Percentiles rank a stretch among this genome's conserved stretches.
Conservation (phyloP, 208 protist genomes). For the Trichomonas tenax region DNA sequence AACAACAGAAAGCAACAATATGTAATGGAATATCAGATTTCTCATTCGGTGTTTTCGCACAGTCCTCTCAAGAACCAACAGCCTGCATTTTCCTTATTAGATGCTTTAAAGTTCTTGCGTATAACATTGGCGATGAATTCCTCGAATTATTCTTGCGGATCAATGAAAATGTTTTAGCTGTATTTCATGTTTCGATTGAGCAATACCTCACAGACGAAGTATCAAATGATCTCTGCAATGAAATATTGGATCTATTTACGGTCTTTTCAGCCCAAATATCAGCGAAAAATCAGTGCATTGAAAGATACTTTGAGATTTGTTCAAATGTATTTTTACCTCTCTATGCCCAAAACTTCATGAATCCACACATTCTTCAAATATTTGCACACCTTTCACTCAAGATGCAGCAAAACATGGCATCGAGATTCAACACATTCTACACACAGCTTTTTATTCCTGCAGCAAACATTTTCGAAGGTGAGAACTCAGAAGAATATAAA, state of each 20-base stretch:
- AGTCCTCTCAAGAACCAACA: background rate
- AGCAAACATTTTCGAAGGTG: background rate
- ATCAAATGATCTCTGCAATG: background rate
- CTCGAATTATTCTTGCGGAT: background rate
- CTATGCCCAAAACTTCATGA: background rate
- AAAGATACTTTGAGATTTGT: background rate
- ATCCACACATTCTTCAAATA: background rate
- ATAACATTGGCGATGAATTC: background rate
- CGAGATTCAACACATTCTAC: background rate
- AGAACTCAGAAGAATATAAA: background rate
- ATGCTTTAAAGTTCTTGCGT: background rate
- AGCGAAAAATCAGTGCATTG: background rate
- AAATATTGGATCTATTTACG: background rate
- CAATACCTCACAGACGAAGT: background rate
- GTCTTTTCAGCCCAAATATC: background rate
- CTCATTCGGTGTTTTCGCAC: background rate
- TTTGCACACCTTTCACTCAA: background rate
- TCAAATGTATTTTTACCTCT: background rate
- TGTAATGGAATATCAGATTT: background rate
- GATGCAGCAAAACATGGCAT: background rate
- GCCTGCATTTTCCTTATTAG: background rate
- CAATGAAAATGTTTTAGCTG: background rate
- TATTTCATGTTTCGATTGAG: background rate
- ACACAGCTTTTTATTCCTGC: background rate
- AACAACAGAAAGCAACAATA: background rate